phyloP scores from a whole-genome alignment of 257 asterid genomes.

The Mentha longifolia region DNA sequence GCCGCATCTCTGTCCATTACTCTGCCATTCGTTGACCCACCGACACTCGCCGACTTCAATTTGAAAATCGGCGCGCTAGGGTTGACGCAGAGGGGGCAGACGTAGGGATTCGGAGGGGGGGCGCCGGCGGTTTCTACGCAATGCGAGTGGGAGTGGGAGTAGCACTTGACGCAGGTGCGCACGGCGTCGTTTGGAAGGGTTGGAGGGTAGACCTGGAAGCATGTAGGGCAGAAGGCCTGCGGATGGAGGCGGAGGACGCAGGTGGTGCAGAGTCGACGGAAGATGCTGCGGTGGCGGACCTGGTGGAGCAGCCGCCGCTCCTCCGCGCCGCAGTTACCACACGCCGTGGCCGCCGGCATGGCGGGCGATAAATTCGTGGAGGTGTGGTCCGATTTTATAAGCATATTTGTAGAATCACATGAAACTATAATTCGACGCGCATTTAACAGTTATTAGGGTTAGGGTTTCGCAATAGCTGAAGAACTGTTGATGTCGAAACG shows the following conservation, averaged over 20 bases:
- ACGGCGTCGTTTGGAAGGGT: slow-evolving; percentile 49
- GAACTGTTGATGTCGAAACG: background rate
- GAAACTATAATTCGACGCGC: background rate
- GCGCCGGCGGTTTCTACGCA: slow-evolving; percentile 51
- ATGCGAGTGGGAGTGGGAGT: slow-evolving; percentile 64
- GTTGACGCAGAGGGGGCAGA: slow-evolving; percentile 70
- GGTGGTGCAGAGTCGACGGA: slow-evolving; percentile 81
- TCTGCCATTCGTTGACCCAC: slow-evolving; percentile 36
- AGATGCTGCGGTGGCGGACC: slow-evolving; percentile 67
- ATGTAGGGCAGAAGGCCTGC: slow-evolving; percentile 83
- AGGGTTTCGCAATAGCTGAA: background rate
- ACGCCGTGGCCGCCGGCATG: slow-evolving; percentile 38
- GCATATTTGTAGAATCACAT: slow-evolving; percentile 17
- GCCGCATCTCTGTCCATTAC: slow-evolving; percentile 70
- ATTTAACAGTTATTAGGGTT: background rate
- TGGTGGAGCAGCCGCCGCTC: slow-evolving; percentile 75
- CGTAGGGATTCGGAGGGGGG: slow-evolving; percentile 54
- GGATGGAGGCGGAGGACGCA: slow-evolving; percentile 89
- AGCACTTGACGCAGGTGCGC: slow-evolving; percentile 64
- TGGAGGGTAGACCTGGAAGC: slow-evolving; percentile 75
- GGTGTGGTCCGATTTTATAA: slow-evolving; percentile 46
- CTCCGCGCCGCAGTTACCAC: slow-evolving; percentile 66
- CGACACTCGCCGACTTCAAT: slow-evolving; percentile 30
- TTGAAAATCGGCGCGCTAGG: slow-evolving; percentile 52
- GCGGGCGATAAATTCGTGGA: slow-evolving; percentile 27